A percentile compares a stretch with the other conserved stretches of the same genome.
phyloP scores from a whole-genome alignment of 768 basidiomycete species.

The Mycena indigotica region DNA sequence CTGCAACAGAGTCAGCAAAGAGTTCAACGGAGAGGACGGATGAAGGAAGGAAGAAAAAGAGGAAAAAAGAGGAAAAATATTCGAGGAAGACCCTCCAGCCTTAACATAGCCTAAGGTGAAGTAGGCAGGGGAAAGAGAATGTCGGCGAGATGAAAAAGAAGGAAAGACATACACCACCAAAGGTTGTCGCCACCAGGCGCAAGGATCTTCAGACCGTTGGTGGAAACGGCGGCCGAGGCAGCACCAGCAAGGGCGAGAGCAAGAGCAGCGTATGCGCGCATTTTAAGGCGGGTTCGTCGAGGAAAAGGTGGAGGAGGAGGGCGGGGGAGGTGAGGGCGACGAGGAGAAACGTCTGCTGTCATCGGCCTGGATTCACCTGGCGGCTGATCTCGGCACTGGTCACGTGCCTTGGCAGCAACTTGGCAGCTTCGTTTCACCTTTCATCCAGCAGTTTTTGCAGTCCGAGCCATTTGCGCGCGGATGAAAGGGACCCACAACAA shows the following conservation, averaged over 20 bases:
- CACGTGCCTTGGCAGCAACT: neutral
- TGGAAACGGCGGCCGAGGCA: slow-evolving; percentile 1
- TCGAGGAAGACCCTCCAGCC: neutral
- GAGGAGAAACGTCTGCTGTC: neutral
- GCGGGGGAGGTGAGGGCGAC: neutral
- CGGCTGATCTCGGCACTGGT: neutral
- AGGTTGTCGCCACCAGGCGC: slow-evolving; percentile 11
- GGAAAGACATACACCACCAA: slow-evolving; percentile 18
- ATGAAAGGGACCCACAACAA: too few relatives aligned
- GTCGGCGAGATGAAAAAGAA: too few relatives aligned
- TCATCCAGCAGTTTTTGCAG: too few relatives aligned
- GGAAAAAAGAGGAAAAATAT: neutral
- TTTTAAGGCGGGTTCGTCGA: slow-evolving; percentile 1
- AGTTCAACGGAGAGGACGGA: neutral
- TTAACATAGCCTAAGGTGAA: neutral
- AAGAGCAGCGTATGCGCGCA: slow-evolving; percentile 10
- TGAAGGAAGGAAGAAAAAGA: neutral
- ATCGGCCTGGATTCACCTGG: too few relatives aligned
- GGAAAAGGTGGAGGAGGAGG: neutral
- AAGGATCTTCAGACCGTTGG: slow-evolving; percentile 11
- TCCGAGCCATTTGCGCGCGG: too few relatives aligned
- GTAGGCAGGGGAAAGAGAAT: neutral
- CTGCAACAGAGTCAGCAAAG: neutral
- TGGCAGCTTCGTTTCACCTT: too few relatives aligned
- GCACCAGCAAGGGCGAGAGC: slow-evolving; percentile 1